Evolutionary conservation across 331 rosid species (phyloP).

Genomic region (Spiraea crenata): DNA sequence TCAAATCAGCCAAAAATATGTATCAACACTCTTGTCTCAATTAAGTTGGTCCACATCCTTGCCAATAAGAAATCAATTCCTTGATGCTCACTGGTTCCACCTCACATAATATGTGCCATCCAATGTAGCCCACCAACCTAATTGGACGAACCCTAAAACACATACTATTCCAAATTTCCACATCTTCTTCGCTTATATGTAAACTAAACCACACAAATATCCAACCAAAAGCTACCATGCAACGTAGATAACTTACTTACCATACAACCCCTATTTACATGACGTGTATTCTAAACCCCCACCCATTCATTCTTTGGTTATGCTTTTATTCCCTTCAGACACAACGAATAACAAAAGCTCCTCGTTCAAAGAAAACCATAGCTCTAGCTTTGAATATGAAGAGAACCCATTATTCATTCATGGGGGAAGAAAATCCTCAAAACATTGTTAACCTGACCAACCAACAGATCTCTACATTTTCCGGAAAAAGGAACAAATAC

Average conservation of each 20-base stretch:
- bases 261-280: slow-evolving; percentile 37
- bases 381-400: neutral
- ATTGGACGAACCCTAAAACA: slow-evolving; percentile 19
- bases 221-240: slow-evolving; percentile 16
- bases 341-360: neutral
- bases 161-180: slow-evolving; percentile 19
- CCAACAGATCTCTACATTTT: slow-evolving; percentile 15
- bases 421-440: slow-evolving; percentile 33
- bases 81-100: neutral
- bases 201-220: slow-evolving; percentile 47
- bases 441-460: slow-evolving; percentile 16
- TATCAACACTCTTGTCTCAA: no score
- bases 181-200: neutral
- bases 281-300: slow-evolving; percentile 50
- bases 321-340: slow-evolving; percentile 8
- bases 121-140: slow-evolving; percentile 4
- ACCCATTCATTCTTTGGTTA: slow-evolving; percentile 9
- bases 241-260: slow-evolving; percentile 48
- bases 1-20: neutral
- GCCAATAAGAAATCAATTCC: slow-evolving; percentile 1
- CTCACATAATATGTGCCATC: neutral
- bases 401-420: slow-evolving; percentile 13
- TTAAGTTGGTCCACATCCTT: slow-evolving; percentile 29
- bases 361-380: neutral
- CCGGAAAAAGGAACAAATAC: slow-evolving; percentile 31